Evolutionary conservation across 495 filamentous ascomycete genomes (phyloP).

Genomic region (Podospora pseudocomata): DNA sequence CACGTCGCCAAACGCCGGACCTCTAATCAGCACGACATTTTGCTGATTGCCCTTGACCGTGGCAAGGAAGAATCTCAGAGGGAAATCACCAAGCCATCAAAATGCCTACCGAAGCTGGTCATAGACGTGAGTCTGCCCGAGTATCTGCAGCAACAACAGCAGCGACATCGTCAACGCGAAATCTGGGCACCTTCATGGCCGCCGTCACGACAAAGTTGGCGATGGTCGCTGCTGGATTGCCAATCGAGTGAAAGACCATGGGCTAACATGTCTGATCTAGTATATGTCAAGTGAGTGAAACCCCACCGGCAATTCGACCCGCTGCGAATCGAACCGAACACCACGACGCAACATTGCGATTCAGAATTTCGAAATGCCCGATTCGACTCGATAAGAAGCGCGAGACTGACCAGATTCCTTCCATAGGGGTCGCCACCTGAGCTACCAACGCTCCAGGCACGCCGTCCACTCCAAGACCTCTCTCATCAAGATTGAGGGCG

Average conservation of each 20-base stretch:
- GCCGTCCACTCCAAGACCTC: conserved; percentile 78
- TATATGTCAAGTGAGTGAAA: conserved; percentile 87
- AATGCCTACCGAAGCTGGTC: conserved; percentile 80
- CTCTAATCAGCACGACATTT: conserved; percentile 37
- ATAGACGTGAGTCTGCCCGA: conserved; percentile 66
- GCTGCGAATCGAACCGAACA: background rate
- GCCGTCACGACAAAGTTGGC: conserved; percentile 2
- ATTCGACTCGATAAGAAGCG: conserved; percentile 11
- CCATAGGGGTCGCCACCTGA: conserved; percentile 81
- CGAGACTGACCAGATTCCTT: conserved; percentile 31
- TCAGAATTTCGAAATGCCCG: background rate
- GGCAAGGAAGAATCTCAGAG: conserved; percentile 36
- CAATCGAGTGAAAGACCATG: conserved; percentile 7
- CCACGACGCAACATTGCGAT: conserved; percentile 11
- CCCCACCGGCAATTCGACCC: conserved; percentile 22
- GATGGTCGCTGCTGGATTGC: conserved; percentile 12
- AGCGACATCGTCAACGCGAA: conserved; percentile 10
- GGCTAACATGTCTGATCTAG: conserved; percentile 48
- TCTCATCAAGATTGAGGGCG: conserved; percentile 96
- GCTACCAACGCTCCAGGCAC: conserved; percentile 86
- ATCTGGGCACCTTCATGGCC: background rate
- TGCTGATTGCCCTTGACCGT: conserved; percentile 34
- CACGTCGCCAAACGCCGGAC: conserved; percentile 38
- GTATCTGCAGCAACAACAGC: conserved; percentile 1
- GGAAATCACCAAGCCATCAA: conserved; percentile 48